Evolutionary conservation across 2,329 filamentous ascomycete genomes (phyloP), one percentile per base, ranked within the genome.

Genomic region (Nemania sp.): DNA sequence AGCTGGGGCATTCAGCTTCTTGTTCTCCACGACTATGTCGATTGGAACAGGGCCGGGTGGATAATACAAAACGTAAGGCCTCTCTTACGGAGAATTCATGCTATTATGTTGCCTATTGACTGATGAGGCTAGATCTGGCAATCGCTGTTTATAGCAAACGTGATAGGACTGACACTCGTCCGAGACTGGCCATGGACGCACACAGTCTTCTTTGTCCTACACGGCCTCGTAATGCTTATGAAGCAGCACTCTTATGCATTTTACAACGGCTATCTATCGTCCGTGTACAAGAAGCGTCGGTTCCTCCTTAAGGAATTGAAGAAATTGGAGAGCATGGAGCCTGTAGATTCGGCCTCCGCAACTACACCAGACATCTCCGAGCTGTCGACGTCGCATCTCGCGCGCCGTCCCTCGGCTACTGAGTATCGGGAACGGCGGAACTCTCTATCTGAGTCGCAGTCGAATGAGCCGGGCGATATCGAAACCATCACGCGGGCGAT

Each of bases 201-300:
- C 43, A 75, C 73, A 1, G 73, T 75, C 7, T 75, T 92, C 77
- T 92, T 93, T 58, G 89, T 92, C 10, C 81, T 94, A 20, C 92
- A 94, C 75, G 89, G 89, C 15, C 81, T 94, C 63, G 88, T 92
- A 2, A 91, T 94, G 85, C 77, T 94, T 26, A 94, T 94, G 92
- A 95, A 95, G 81, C 91, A 93, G 79, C 92, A 94, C 77, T 91
- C 89, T 20, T 94, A 93, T 75, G 86, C 90, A 4, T 93, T 93
- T 72, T 94, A 93, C 79, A 94, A 94, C 73, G 92, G 92, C 6
- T 87, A 94, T 70, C 82, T 90, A 58, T 93, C 87, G 2, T 85
- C 87, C 22, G 81, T 88, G 2, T 88, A 89, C 74, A 84, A 86
- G 66, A 82, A 82, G 64, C 82, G 86, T 1, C 72, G 75, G 11